A percentile compares a stretch with the other conserved stretches of the same genome.
Evolutionary conservation across 768 basidiomycete genomes (phyloP).

Genomic region (Suillus plorans): DNA sequence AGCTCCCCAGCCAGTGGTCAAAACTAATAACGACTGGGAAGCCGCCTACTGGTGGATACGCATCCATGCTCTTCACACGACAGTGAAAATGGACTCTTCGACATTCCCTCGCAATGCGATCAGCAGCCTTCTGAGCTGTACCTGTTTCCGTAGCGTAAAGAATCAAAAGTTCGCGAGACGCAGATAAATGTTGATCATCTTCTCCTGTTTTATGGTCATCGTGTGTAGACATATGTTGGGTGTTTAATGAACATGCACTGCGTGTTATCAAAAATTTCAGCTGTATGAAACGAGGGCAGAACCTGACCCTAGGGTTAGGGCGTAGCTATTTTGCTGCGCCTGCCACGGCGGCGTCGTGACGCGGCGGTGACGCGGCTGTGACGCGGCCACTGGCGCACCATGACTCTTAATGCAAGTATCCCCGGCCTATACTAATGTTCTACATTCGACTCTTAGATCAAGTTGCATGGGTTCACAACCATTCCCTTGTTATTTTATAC

Average conservation of each 20-base stretch:
- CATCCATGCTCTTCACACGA: slow-evolving; percentile 33
- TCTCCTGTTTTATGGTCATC: not conserved
- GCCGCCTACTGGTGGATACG: slow-evolving; percentile 29
- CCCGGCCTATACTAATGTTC: no score
- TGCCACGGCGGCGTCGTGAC: no score
- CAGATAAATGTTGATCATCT: not conserved
- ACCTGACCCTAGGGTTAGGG: not conserved
- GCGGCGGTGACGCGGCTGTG: no score
- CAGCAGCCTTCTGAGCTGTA: slow-evolving; percentile 78
- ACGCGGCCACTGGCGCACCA: no score
- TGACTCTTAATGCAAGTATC: no score
- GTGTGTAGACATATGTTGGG: slow-evolving; percentile 1
- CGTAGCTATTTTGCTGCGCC: no score
- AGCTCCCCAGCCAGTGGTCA: slow-evolving; percentile 82
- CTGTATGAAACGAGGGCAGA: not conserved
- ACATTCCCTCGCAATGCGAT: slow-evolving; percentile 72
- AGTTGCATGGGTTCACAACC: no score
- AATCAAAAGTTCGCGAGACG: slow-evolving; percentile 49
- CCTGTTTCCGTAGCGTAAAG: slow-evolving; percentile 92
- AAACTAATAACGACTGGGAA: slow-evolving; percentile 39
- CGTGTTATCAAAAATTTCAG: not conserved
- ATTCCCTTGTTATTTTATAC: no score
- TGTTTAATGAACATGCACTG: not conserved
- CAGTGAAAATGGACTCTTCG: slow-evolving; percentile 56
- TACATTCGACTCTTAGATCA: no score